Evolutionary conservation across 2,329 filamentous ascomycete genomes (phyloP).

Genomic region (Fusarium hostae): DNA sequence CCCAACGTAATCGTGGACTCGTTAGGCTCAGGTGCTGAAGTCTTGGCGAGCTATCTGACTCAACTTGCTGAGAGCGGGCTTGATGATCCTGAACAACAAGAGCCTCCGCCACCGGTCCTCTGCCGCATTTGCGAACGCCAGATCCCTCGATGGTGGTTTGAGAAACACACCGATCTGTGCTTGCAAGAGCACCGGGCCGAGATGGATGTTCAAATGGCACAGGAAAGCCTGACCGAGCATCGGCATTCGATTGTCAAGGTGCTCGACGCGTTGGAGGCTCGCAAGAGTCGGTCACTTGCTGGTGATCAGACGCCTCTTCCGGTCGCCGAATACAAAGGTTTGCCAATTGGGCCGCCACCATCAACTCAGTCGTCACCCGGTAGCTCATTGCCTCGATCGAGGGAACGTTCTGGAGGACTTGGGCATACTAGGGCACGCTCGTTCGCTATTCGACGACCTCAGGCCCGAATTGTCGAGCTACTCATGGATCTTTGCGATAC

Average conservation of each 20-base stretch:
- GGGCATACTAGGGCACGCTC: constrained; percentile 86
- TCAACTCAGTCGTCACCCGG: constrained; percentile 78
- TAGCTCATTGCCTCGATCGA: constrained; percentile 76
- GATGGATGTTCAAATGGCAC: constrained; percentile 96
- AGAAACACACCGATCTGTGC: constrained; percentile 97
- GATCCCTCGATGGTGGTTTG: constrained; percentile 99
- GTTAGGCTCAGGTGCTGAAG: constrained; percentile 91
- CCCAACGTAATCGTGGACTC: constrained; percentile 90
- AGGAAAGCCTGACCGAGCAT: constrained; percentile 92
- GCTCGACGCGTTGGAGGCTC: constrained; percentile 87
- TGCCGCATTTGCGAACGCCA: constrained; percentile 98
- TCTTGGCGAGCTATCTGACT: constrained; percentile 93
- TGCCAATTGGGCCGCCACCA: constrained; percentile 82
- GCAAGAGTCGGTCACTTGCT: constrained; percentile 71
- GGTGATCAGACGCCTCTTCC: constrained; percentile 64
- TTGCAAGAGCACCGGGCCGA: constrained; percentile 95
- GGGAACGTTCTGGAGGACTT: constrained; percentile 78
- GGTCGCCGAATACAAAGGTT: constrained; percentile 85
- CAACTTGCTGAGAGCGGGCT: constrained; percentile 84
- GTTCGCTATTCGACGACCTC: constrained; percentile 89
- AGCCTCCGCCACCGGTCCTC: constrained; percentile 87
- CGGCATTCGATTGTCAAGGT: constrained; percentile 95
- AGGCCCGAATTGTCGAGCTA: constrained; percentile 93
- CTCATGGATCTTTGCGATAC: constrained; percentile 96
- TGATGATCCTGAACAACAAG: constrained; percentile 78